Evolutionary conservation across 257 asterid genomes (phyloP).

Genomic region (Nicotiana otophora): DNA sequence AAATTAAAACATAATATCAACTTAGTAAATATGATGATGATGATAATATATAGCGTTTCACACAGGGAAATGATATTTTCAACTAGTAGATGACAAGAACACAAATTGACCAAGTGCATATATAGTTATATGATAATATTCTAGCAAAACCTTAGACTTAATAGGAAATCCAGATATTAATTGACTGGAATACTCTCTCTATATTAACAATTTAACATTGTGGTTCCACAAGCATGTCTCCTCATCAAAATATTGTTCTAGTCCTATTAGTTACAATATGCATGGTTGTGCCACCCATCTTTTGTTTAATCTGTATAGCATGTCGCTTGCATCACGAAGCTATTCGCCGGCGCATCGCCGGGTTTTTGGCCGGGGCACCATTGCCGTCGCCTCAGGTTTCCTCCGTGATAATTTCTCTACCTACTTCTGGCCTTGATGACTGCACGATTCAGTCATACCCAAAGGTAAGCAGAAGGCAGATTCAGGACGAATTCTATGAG

Average conservation of each 20-base stretch:
- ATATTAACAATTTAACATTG: not conserved
- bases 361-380: not conserved
- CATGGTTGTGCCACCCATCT: not conserved
- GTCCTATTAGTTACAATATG: not conserved
- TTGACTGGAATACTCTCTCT: not conserved
- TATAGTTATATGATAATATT: not conserved
- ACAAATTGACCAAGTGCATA: not conserved
- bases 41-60: not conserved
- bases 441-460: slow-evolving; percentile 21
- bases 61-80: not conserved
- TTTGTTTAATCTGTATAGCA: not conserved
- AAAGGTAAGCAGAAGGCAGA: not conserved
- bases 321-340: not conserved
- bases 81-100: not conserved
- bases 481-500: not conserved
- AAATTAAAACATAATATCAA: not conserved
- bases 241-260: not conserved
- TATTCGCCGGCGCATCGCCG: not conserved
- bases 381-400: not conserved
- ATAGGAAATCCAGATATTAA: not conserved
- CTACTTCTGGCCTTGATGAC: slow-evolving; percentile 10
- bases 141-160: too few species aligned
- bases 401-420: not conserved
- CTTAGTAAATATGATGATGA: not conserved
- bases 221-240: not conserved